Evolutionary conservation across 352 stramenopile species (phyloP).

Genomic region (Globisporangium abappressorium): DNA sequence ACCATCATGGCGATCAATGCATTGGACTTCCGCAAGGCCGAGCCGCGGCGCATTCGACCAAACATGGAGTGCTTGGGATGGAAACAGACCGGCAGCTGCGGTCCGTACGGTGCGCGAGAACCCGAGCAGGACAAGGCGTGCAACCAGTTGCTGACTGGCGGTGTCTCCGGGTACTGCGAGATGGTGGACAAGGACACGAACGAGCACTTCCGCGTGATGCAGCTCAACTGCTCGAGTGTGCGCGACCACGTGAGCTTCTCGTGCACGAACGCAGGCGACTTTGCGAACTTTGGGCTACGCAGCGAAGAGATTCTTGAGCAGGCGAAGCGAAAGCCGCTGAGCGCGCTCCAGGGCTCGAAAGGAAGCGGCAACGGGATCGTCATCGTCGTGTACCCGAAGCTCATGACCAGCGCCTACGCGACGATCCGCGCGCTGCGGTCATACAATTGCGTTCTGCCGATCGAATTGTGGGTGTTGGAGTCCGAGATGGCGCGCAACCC

Average conservation of each 20-base stretch:
- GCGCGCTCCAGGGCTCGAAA: conserved; percentile 24
- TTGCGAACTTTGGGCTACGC: conserved; percentile 57
- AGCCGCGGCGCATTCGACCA: conserved; percentile 29
- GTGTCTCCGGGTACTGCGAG: conserved; percentile 64
- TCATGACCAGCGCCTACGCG: conserved; percentile 67
- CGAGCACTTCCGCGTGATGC: conserved; percentile 70
- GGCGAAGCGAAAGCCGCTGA: conserved; percentile 13
- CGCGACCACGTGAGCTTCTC: conserved; percentile 46
- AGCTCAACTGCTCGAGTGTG: conserved; percentile 59
- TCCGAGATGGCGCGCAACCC: conserved; percentile 35
- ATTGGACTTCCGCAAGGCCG: conserved; percentile 31
- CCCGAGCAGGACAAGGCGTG: conserved; percentile 49
- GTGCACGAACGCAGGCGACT: conserved; percentile 52
- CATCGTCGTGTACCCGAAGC: conserved; percentile 68
- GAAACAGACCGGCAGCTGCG: conserved; percentile 51
- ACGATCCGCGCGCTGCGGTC: conserved; percentile 48
- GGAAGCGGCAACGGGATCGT: conserved; percentile 54
- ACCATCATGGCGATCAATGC: conserved; percentile 29
- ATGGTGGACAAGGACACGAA: conserved; percentile 48
- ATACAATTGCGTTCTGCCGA: conserved; percentile 49
- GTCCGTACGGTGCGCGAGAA: conserved; percentile 42
- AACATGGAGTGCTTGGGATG: conserved; percentile 61
- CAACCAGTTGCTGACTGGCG: conserved; percentile 35
- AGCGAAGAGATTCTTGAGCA: conserved; percentile 33
- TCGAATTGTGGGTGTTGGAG: conserved; percentile 72